These are phyloP conservation scores for Sesbania bispinosa DNA, from an alignment of 306 rosid genomes.

Conservation along the genomic window DNA sequence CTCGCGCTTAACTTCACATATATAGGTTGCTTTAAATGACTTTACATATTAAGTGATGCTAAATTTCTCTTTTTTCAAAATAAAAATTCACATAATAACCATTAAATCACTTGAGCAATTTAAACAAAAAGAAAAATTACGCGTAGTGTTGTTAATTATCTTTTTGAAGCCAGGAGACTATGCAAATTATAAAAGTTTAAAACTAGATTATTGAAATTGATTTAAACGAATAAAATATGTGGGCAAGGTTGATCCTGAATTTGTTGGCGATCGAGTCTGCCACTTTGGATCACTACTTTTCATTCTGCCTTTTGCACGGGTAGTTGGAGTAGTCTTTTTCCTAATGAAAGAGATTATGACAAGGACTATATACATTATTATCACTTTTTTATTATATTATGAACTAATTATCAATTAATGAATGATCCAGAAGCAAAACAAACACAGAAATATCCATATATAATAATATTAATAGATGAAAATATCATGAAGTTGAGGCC, in stretches of 20 bases:
- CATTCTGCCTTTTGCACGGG: not conserved
- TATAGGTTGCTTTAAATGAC: not conserved
- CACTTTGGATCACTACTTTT: conserved; percentile 7
- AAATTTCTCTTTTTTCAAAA: not conserved
- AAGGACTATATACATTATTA: conserved; percentile 10
- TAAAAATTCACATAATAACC: not conserved
- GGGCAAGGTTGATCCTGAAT: not conserved
- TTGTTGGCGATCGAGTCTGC: not conserved
- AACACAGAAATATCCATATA: not conserved
- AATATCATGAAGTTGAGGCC: not conserved
- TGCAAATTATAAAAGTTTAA: not conserved
- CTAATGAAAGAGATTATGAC: conserved; percentile 28
- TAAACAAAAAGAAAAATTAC: no score
- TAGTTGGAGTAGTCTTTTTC: conserved; percentile 33
- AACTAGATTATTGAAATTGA: not conserved
- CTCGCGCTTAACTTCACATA: no score
- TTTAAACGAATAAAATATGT: conserved; percentile 11
- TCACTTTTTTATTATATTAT: not conserved
- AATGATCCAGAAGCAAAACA: not conserved
- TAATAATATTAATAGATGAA: not conserved
- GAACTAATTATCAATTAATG: not conserved
- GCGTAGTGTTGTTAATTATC: no score
- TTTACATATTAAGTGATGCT: not conserved
- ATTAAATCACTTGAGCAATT: not conserved
- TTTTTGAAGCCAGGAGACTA: not conserved